A percentile compares a stretch with the other conserved stretches of the same genome.
Evolutionary conservation across 1,284 basidiomycete species (phyloP).

Genomic region (Ustilago cynodontis): DNA sequence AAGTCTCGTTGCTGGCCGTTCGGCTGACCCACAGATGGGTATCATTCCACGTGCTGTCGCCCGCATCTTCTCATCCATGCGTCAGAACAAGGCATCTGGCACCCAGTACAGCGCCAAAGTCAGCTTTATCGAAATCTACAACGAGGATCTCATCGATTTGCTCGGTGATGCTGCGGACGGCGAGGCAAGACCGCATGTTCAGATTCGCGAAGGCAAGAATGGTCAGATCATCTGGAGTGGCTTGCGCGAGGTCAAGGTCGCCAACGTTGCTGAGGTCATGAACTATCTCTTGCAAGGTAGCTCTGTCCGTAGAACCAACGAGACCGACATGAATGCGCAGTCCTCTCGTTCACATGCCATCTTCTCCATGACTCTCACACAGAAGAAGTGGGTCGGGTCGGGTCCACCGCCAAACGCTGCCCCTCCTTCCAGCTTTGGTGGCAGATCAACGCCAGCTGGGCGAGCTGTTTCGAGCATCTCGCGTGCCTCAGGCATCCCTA

Average conservation of each 20-base stretch:
- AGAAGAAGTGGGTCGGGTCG: constrained; percentile 56
- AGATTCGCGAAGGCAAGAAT: constrained; percentile 95
- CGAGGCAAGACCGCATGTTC: constrained; percentile 79
- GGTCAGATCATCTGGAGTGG: constrained; percentile 98
- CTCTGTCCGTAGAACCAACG: constrained; percentile 89
- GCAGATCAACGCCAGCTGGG: constrained; percentile 31
- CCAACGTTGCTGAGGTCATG: constrained; percentile 89
- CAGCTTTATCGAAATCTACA: constrained; percentile 88
- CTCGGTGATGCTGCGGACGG: constrained; percentile 60
- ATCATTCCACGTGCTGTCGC: constrained; percentile 95
- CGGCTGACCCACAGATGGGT: constrained; percentile 73
- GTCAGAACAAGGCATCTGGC: constrained; percentile 72
- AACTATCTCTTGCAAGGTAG: constrained; percentile 84
- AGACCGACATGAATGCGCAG: constrained; percentile 98
- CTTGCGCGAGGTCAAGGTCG: constrained; percentile 88
- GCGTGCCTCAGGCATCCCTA: constrained; percentile 42
- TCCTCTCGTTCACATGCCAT: constrained; percentile 98
- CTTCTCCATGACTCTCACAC: constrained; percentile 92
- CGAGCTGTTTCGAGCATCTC: constrained; percentile 33
- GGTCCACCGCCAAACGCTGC: constrained; percentile 48
- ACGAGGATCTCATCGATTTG: constrained; percentile 76
- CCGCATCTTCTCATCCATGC: constrained; percentile 84
- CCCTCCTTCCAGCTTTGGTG: constrained; percentile 32
- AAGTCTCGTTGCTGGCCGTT: constrained; percentile 49
- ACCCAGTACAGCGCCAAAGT: constrained; percentile 62